Percentiles rank a stretch among this genome's conserved stretches.
Conservation (phyloP, 2,329 filamentous ascomycete species). For the Cercospora brassicicola region DNA sequence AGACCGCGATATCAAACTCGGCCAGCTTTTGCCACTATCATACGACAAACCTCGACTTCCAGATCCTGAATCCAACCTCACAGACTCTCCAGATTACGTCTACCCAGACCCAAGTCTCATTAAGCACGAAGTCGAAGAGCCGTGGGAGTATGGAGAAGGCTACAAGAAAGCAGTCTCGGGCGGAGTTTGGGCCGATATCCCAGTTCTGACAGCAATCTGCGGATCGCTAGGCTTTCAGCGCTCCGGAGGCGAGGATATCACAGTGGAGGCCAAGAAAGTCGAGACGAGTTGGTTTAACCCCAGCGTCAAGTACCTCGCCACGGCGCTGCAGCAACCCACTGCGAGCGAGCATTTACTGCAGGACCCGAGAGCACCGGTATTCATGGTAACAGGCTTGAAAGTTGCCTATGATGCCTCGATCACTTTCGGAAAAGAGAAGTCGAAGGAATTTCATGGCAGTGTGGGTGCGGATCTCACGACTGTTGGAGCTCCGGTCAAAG, state of each 20-base stretch:
- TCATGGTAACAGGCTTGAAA: conserved; percentile 1
- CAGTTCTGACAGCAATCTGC: background rate
- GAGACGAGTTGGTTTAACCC: background rate
- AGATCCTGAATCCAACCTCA: background rate
- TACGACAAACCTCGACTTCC: background rate
- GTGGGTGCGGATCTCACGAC: background rate
- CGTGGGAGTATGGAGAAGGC: background rate
- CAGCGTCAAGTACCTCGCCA: background rate
- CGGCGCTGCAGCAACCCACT: background rate
- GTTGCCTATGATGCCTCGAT: background rate
- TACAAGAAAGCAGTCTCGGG: background rate
- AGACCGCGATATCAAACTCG: background rate
- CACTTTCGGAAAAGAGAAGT: background rate
- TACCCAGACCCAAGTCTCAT: background rate
- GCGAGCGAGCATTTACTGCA: background rate
- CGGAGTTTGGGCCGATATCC: background rate
- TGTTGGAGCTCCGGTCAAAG: background rate
- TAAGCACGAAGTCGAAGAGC: background rate
- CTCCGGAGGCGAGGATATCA: background rate
- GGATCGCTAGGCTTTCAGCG: background rate
- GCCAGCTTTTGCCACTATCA: background rate
- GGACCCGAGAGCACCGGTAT: background rate
- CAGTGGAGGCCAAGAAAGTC: background rate
- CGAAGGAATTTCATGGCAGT: background rate
- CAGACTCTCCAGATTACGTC: background rate